Evolutionary conservation across 208 protist species (phyloP), one percentile per base, ranked within the genome.

Genomic region (Trypanosoma grayi): DNA sequence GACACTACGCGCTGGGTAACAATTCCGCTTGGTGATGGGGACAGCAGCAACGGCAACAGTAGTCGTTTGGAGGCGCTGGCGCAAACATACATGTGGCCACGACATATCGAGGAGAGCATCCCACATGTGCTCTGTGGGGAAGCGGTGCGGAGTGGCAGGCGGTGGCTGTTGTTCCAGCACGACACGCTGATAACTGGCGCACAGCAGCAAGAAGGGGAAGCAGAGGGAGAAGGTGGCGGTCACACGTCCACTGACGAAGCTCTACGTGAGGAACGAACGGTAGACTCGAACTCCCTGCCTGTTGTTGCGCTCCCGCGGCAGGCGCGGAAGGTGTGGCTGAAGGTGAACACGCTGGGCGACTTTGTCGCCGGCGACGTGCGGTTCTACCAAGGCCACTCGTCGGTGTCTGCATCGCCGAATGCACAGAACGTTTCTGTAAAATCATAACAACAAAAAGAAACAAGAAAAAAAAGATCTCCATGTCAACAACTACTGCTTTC

Each of bases 101-200:
- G 58, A 14, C 55, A 61, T 24, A 47, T 67, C 30, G 67, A 73
- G 34, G 52, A 60, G 1, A 60, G 46, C 37, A 80, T 92, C 34
- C 56, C 47, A 31, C 78, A 92, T 57, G 69, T 76, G 24, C 47
- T 87, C 46, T 67, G 66, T 33, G 75, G 57, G 2, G 61, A 63
- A n/a, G 63, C 41, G 10, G 34, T 48, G 28, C 40, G 25, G 10
- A 31, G 27, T 51, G 13, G 37, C 16, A 39, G 28, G 20, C 14
- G 56, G 7, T 62, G 45, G 41, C 44, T 51, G 11, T 25, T 48
- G 44, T 51, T 53, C 53, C 30, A 30, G 22, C 43, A 33, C 2
- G 44, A 62, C 0, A 20, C 1, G 0, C 5, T 22, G 8, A 22
- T 14, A 53, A 20, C 16, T 20, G 20, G n/a, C 43, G 33, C 41